Evolutionary conservation across 352 stramenopile genomes (phyloP), one percentile per base, ranked within the genome.

Genomic region (Phytophthora hybrid): DNA sequence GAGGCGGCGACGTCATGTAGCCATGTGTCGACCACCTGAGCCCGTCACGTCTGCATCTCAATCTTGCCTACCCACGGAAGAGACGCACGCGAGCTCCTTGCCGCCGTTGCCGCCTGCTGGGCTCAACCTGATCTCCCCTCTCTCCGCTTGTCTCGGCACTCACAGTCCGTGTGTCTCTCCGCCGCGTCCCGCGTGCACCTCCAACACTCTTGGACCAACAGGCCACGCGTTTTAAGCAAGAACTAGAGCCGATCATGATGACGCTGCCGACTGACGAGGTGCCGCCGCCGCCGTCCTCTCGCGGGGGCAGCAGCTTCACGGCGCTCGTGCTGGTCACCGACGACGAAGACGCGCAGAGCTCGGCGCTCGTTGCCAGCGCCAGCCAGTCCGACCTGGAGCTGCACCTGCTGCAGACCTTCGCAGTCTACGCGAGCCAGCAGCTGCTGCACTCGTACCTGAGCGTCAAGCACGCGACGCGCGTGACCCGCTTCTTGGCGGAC

Each of bases 371-470:
- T 11, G 37, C 37, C 37, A 44, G 37, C 34, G 66, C 74, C 37
- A 68, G 9, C n/a, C 49, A 80, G 23, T 85, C 70, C 2, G 86
- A 93, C 69, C 67, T 93, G 39, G 84, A 93, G 66, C 73, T 93
- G 53, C 83, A 79, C 5, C 37, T 93, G 31, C 56, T 93, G 34
- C 76, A 90, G 65, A 80, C 82, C 29, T 88, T 92, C n/a, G 76
- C 75, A 5, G 69, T 57, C 7, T 90, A 75, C 44, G 71, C 74
- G 6, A 55, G 64, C 41, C 71, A 90, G 21, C 71, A 79, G 47
- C 57, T 93, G 32, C 59, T 79, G 18, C 39, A 69, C 18, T 81
- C 77, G 31, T 93, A 92, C 67, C 16, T 71, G 39, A 79, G 59
- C 37, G 67, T 90, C 49, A 93, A 93, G 63, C 76, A 82, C 57